Evolutionary conservation across 2,329 filamentous ascomycete genomes (phyloP).

Genomic region (Setomelanomma holmii): DNA sequence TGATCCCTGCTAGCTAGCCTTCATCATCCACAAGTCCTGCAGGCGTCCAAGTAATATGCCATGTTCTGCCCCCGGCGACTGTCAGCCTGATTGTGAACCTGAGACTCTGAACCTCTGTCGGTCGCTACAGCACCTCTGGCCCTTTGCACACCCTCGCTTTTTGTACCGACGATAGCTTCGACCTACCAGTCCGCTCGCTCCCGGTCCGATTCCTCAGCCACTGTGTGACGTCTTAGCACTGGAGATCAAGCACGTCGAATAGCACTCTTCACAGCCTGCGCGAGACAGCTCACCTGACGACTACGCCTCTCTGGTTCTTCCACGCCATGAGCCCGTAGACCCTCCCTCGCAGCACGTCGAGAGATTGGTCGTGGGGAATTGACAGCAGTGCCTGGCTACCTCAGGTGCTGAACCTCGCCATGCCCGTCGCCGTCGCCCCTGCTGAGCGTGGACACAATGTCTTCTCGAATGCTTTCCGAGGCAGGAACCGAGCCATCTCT

Average conservation of each 20-base stretch:
- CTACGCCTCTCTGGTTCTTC: constrained; percentile 20
- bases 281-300: constrained; percentile 24
- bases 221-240: constrained; percentile 32
- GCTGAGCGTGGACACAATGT: constrained; percentile 39
- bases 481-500: constrained; percentile 42
- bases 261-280: constrained; percentile 11
- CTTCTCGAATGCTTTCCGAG: constrained; percentile 38
- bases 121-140: constrained; percentile 22
- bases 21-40: constrained; percentile 20
- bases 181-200: constrained; percentile 16
- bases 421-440: constrained; percentile 42
- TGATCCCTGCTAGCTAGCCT: constrained; percentile 35
- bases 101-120: constrained; percentile 21
- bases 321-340: constrained; percentile 30
- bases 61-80: constrained; percentile 17
- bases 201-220: constrained; percentile 18
- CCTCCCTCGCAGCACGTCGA: constrained; percentile 4
- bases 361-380: constrained; percentile 3
- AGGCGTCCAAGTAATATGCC: constrained; percentile 21
- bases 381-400: constrained; percentile 6
- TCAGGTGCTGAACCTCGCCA: constrained; percentile 22
- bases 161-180: constrained; percentile 3
- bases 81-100: constrained; percentile 16
- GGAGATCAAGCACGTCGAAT: neutral
- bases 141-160: constrained; percentile 16